Evolutionary conservation across 2,329 filamentous ascomycete genomes (phyloP).

Genomic region (Diaporthe sp.): DNA sequence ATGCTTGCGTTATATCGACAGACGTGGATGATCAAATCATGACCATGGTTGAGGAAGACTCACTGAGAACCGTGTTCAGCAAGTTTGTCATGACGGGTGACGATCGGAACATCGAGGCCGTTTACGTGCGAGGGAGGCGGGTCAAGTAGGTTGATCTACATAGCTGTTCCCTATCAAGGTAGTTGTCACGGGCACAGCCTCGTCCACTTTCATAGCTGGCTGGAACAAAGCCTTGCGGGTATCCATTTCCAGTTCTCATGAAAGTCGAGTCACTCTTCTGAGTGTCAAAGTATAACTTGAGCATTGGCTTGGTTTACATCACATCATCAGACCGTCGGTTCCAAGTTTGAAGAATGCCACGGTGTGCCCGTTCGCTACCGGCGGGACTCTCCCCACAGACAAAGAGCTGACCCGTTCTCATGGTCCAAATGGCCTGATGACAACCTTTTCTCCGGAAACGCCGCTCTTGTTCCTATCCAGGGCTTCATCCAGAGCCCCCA

Average conservation of each 20-base stretch:
- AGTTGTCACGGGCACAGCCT: too few species aligned
- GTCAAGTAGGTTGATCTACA: slow-evolving; percentile 23
- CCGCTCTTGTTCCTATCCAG: slow-evolving; percentile 45
- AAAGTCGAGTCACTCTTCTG: neutral
- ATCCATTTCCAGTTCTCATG: too few species aligned
- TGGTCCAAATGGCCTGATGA: slow-evolving; percentile 40
- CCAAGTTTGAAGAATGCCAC: neutral
- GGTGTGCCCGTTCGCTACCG: neutral
- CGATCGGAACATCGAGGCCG: slow-evolving; percentile 69
- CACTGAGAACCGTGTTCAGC: slow-evolving; percentile 62
- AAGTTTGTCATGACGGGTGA: slow-evolving; percentile 77
- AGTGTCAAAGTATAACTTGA: neutral
- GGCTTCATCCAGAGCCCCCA: slow-evolving; percentile 45
- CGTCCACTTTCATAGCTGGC: too few species aligned
- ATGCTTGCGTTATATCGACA: slow-evolving; percentile 65
- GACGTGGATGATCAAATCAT: slow-evolving; percentile 56
- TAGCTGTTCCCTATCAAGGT: neutral
- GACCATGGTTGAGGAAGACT: slow-evolving; percentile 66
- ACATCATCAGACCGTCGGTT: neutral
- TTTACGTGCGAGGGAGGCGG: slow-evolving; percentile 64
- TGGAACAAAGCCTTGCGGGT: too few species aligned
- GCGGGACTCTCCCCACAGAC: rapidly evolving
- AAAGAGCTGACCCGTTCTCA: neutral
- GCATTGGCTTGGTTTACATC: too few species aligned
- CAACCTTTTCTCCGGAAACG: slow-evolving; percentile 45